Evolutionary conservation across 176 grass and related monocot species (phyloP).

Genomic region (Eremochloa ophiuroides): DNA sequence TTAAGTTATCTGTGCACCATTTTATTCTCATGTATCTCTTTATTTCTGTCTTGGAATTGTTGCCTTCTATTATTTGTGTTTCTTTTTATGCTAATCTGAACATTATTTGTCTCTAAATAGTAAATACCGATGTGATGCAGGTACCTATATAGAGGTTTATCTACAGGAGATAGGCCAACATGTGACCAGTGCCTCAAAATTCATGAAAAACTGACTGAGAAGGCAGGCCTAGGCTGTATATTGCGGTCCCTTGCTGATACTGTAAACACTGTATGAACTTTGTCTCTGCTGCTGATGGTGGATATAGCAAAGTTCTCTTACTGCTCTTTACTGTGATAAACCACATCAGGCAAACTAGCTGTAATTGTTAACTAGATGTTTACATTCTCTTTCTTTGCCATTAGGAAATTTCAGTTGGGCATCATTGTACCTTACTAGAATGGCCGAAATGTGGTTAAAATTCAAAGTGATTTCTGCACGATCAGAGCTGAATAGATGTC

Average conservation of each 20-base stretch:
- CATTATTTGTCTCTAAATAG: background rate
- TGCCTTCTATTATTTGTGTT: background rate
- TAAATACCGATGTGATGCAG: slow-evolving; percentile 15
- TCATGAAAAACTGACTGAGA: slow-evolving; percentile 87
- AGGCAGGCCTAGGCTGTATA: slow-evolving; percentile 83
- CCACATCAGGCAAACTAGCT: background rate
- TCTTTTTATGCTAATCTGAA: background rate
- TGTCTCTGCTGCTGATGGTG: background rate
- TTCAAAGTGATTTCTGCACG: background rate
- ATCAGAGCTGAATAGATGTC: background rate
- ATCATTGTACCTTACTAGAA: background rate
- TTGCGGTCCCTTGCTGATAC: slow-evolving; percentile 65
- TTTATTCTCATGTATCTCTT: background rate
- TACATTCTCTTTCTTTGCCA: background rate
- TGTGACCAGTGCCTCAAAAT: slow-evolving; percentile 98
- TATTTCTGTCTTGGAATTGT: background rate
- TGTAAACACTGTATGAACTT: slow-evolving; percentile 64
- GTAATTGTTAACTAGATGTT: background rate
- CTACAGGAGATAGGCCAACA: slow-evolving; percentile 82
- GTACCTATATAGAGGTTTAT: slow-evolving; percentile 91
- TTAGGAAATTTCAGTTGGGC: background rate
- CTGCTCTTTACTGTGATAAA: background rate
- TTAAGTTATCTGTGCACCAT: background rate
- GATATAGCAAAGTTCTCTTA: background rate
- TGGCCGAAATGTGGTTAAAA: background rate